Evolutionary conservation across 108 stramenopile species (phyloP), one percentile per base, ranked within the genome.

Genomic region (Poteriospumella lacustris): DNA sequence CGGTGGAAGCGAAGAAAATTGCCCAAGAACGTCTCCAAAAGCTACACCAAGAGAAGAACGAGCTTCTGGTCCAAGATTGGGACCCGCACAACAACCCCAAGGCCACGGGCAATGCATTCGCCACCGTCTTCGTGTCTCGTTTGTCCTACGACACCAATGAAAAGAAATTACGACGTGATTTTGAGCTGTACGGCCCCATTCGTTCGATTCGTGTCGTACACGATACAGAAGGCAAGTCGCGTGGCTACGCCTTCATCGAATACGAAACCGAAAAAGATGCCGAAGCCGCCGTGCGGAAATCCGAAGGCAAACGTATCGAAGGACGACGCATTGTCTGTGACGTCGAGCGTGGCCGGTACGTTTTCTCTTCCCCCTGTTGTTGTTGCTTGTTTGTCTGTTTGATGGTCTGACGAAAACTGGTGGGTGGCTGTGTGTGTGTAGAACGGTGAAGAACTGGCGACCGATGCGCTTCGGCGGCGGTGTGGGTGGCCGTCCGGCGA

Each of bases 91-190:
- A 81, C 2, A 59, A 86, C 62, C 3, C 24, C 24, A 83, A 85
- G 47, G 79, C 79, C 39, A 84, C 85, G 44, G 81, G 59, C 2
- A 85, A 87, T 62, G 83, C 86, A 0, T 96, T 95, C 87, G 93
- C 94, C 85, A 95, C 97, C 0, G 85, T 98, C 1, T 97, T 97
- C 79, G 92, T 98, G 1, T 91, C 92, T 2, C 82, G 95, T 52
- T 81, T 98, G 12, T 92, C 92, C 41, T 97, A 94, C 77, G 96
- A 96, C 81, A 95, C 96, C 1, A 95, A 92, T 47, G 96, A 98
- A 75, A 86, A 92, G 15, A 95, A 94, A 68, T 78, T 98, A 9
- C 79, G 94, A 43, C 80, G 94, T 47, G 96, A 96, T 81, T 92
- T 96, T 83, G 95, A 95, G 79, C 78, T 84, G 5, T 95, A 87